Evolutionary conservation across 1,284 basidiomycete species (phyloP), one percentile per base, ranked within the genome.

Genomic region (Megacollybia platyphylla): DNA sequence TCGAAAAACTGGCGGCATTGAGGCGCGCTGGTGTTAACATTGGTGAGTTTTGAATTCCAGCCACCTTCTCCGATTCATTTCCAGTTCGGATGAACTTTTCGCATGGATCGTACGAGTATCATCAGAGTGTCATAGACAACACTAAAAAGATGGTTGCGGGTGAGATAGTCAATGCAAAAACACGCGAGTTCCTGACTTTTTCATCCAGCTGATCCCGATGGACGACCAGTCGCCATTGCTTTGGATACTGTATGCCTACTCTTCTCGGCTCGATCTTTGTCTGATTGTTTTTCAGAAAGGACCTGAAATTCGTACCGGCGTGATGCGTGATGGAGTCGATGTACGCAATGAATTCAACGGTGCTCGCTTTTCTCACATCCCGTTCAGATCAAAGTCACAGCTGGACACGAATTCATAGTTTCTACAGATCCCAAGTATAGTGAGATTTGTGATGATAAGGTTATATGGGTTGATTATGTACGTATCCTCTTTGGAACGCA

Each of bases 81-180:
- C 53, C 40, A 94, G 92, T 96, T 48, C 90, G 92, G 64, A 96
- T 96, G 91, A 96, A 97, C 74, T 94, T 94, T 63, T 94, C 91
- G 44, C 91, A 96, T 78, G 91, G 91, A 44, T 85, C 83, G 45
- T 93, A 97, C 63, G 89, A 91, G 56, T 96, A 93, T 63, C 93
- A 97, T 67, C 89, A 97, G 68, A 91, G 87, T 51, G 92, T 97
- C 51, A 90, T 97, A 58, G 89, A 97, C 70, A 96, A 97, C 71
- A 87, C 90, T 41, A 78, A 91, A 54, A 81, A 80, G 57, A 83
- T 87, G 68, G 73, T 88, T 46, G 77, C 76, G 39, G 63, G 87
- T 88, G 53, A 52, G 75, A 61, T 32, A 8, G 3, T 24, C 20
- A 3, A 24, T 39, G 29, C 10, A 41, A 31, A 9, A 36, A 43